Evolutionary conservation across 495 filamentous ascomycete genomes (phyloP), one percentile per base, ranked within the genome.

Genomic region (Aspergillus taichungensis): DNA sequence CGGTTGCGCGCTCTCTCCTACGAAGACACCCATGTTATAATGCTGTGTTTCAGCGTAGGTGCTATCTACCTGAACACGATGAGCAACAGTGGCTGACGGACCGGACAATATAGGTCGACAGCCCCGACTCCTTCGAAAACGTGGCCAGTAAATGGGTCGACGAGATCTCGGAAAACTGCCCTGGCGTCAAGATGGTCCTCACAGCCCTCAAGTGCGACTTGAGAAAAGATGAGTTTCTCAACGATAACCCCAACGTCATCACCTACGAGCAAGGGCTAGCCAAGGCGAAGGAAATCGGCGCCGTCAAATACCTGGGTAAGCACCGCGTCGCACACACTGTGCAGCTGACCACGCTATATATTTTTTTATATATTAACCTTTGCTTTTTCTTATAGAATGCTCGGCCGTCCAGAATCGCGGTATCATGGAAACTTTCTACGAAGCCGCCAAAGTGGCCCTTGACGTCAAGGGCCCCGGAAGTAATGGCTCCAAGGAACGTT

Each of bases 371-470:
- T 38, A 43, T 45, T 49, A 41, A 13, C 13, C 11, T 31, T 36
- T 18, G 14, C 6, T n/a, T 34, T n/a, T n/a, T 28, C 24, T 9
- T 42, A 47, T 50, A 82, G 92, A 98, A 71, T 98, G 92, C 75
- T 97, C 94, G 28, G 92, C 92, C 10, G 95, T 95, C 74, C 83
- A 88, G 61, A 98, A 98, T 67, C 76, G 92, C 32, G 92, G 92
- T 42, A 94, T 98, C 55, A 92, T 95, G 60, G 92, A 98, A 63
- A 94, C 92, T 30, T 98, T 98, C 61, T 96, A 94, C 36, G 92
- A 98, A 70, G 92, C 92, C 32, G 94, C 92, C 36, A 83, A 94
- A 56, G 92, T 97, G n/a, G 92, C 92, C 6, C 71, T 98, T 24
- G 84, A 84, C 14, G 92, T 96, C 34, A 95, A 89, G 66, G 66